phyloP scores from a whole-genome alignment of 192 early-diverging fungal genomes.

The Coemansia biformis region DNA sequence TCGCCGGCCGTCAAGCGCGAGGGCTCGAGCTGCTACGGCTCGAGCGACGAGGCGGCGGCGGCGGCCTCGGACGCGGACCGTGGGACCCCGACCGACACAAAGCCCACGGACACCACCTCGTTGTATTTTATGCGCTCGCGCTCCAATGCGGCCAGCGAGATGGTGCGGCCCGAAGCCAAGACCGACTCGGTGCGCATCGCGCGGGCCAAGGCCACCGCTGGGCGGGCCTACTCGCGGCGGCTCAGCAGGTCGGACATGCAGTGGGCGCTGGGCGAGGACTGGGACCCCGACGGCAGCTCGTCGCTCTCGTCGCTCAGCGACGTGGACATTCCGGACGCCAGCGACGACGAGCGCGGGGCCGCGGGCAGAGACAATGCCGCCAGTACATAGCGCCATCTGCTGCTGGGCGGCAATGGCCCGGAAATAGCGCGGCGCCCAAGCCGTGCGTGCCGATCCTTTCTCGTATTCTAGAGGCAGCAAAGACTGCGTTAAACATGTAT shows the following conservation, averaged over 20 bases:
- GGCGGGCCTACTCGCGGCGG: conserved; percentile 37
- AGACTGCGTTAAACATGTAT: too few species aligned
- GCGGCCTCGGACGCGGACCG: conserved; percentile 1
- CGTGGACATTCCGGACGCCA: neutral
- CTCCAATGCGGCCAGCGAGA: conserved; percentile 45
- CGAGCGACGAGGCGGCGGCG: neutral
- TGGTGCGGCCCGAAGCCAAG: conserved; percentile 44
- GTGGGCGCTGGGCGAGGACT: conserved; percentile 48
- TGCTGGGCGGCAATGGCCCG: neutral
- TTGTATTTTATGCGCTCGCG: conserved; percentile 40
- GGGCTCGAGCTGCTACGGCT: too few species aligned
- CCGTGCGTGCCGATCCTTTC: too few species aligned
- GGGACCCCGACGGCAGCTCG: conserved; percentile 42
- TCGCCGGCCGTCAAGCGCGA: conserved; percentile 1
- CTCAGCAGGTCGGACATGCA: conserved; percentile 47
- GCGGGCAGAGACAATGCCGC: neutral
- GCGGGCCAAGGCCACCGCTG: conserved; percentile 29
- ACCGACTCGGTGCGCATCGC: conserved; percentile 37
- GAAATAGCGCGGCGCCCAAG: too few species aligned
- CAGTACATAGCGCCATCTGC: neutral
- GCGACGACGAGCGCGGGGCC: neutral
- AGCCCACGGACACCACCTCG: conserved; percentile 8
- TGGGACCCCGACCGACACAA: too few species aligned
- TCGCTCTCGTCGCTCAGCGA: conserved; percentile 40
- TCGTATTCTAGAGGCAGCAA: too few species aligned